These are phyloP conservation scores for Croton laevigatus DNA, from an alignment of 441 rosid genomes.

Conservation along the genomic window DNA sequence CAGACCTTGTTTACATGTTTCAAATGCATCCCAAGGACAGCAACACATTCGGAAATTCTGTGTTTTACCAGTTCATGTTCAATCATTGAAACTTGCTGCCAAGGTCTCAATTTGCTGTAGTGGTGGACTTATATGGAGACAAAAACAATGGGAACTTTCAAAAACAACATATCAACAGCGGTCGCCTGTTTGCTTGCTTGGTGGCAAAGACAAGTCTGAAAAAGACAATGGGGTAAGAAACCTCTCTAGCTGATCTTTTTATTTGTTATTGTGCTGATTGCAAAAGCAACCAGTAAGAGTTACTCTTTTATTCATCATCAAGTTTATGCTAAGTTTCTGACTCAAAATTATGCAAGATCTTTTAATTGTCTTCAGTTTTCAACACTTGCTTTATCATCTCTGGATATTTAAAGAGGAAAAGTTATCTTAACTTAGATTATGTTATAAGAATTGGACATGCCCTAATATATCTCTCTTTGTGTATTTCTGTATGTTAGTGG, in stretches of 20 bases:
- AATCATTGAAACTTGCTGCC: conserved; percentile 23
- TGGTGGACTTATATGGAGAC: conserved; percentile 31
- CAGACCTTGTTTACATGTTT: conserved; percentile 22
- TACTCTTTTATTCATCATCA: not conserved
- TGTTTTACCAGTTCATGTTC: conserved; percentile 14
- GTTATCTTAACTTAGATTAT: not conserved
- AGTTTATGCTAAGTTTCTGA: not conserved
- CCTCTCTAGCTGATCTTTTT: not conserved
- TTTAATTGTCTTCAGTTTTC: not conserved
- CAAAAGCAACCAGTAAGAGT: not conserved
- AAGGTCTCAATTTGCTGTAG: conserved; percentile 19
- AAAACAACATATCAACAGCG: conserved; percentile 26
- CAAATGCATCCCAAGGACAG: conserved; percentile 9
- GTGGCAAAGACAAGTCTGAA: conserved; percentile 52
- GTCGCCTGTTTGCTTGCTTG: conserved; percentile 42
- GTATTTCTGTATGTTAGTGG: not conserved
- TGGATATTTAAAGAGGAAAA: not conserved
- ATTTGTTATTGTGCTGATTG: not conserved
- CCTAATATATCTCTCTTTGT: not conserved
- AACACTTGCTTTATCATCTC: not conserved
- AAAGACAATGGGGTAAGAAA: conserved; percentile 36
- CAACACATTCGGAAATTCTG: conserved; percentile 1
- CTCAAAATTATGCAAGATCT: not conserved
- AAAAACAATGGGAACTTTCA: conserved; percentile 10
- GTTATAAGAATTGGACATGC: not conserved